A percentile compares a stretch with the other conserved stretches of the same genome.
phyloP scores from a whole-genome alignment of 768 basidiomycete species.

The Dioszegia aurantiaca region DNA sequence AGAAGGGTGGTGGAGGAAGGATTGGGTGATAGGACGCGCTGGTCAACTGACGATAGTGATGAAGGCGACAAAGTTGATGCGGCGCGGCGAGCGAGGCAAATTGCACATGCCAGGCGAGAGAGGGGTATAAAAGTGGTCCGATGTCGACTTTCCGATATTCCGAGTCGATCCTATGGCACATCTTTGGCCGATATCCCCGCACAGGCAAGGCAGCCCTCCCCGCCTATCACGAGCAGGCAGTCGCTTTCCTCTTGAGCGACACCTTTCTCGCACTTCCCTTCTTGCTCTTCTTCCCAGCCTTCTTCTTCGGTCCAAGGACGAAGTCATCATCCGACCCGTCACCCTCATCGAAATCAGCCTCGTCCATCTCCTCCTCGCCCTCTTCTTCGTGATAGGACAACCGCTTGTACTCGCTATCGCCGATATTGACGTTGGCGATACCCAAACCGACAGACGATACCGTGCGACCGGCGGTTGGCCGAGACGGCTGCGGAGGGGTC shows the following conservation, averaged over 20 bases:
- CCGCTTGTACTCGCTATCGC: conserved; percentile 15
- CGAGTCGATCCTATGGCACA: conserved; percentile 1
- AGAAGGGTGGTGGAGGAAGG: too few species aligned
- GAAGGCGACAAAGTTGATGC: too few species aligned
- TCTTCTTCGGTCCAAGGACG: conserved; percentile 16
- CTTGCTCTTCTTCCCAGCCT: conserved; percentile 17
- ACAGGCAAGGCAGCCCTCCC: too few species aligned
- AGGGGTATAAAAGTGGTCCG: background rate
- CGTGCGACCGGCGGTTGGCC: conserved; percentile 8
- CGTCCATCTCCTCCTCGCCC: conserved; percentile 17
- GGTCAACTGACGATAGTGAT: too few species aligned
- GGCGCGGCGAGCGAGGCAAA: background rate
- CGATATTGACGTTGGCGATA: conserved; percentile 40
- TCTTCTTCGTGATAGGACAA: too few species aligned
- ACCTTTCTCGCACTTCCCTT: conserved; percentile 5
- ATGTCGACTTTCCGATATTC: background rate
- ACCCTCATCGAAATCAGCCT: conserved; percentile 5
- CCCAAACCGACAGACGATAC: conserved; percentile 40
- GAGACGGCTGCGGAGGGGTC: conserved; percentile 23
- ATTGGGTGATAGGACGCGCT: too few species aligned
- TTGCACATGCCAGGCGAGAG: background rate
- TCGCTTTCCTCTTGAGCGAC: background rate
- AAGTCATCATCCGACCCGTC: conserved; percentile 27
- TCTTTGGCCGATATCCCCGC: too few species aligned
- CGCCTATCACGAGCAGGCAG: background rate